phyloP scores from a whole-genome alignment of 1,139 yeast species.

The Hyphopichia fennica region DNA sequence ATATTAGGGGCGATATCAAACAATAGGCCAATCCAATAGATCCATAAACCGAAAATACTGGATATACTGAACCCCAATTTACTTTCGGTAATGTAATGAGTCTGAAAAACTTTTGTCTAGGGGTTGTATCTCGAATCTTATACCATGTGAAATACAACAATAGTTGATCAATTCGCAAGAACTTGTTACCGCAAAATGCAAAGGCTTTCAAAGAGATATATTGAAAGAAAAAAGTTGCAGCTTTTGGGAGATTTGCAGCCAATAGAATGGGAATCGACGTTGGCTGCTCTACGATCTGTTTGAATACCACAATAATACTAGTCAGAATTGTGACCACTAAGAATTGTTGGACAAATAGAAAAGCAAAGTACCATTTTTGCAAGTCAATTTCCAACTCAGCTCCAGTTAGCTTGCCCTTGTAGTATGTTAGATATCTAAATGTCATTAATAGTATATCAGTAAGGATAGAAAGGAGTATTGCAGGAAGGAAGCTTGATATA shows the following conservation, averaged over 20 bases:
- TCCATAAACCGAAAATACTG: constrained; percentile 72
- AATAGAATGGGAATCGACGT: constrained; percentile 67
- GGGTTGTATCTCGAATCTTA: constrained; percentile 50
- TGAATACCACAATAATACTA: constrained; percentile 67
- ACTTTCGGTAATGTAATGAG: constrained; percentile 44
- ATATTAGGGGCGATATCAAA: constrained; percentile 74
- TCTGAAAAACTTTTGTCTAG: constrained; percentile 54
- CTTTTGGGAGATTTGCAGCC: constrained; percentile 76
- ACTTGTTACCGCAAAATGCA: constrained; percentile 67
- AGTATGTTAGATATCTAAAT: constrained; percentile 48
- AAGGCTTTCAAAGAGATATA: constrained; percentile 72
- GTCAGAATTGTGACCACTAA: constrained; percentile 84
- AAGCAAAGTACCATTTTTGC: constrained; percentile 69
- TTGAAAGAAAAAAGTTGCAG: constrained; percentile 79
- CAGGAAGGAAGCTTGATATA: constrained; percentile 59
- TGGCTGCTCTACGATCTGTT: constrained; percentile 68
- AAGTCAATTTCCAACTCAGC: constrained; percentile 57
- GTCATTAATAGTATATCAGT: constrained; percentile 55
- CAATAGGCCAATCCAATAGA: constrained; percentile 77
- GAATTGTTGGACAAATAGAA: constrained; percentile 78
- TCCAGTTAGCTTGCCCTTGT: constrained; percentile 56
- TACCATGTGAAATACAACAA: constrained; percentile 36
- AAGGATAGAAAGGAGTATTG: constrained; percentile 56
- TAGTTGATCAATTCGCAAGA: constrained; percentile 55
- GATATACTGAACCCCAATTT: constrained; percentile 78